Evolutionary conservation across 2,329 filamentous ascomycete genomes (phyloP), one percentile per base, ranked within the genome.

Genomic region (Emergomyces africanus): DNA sequence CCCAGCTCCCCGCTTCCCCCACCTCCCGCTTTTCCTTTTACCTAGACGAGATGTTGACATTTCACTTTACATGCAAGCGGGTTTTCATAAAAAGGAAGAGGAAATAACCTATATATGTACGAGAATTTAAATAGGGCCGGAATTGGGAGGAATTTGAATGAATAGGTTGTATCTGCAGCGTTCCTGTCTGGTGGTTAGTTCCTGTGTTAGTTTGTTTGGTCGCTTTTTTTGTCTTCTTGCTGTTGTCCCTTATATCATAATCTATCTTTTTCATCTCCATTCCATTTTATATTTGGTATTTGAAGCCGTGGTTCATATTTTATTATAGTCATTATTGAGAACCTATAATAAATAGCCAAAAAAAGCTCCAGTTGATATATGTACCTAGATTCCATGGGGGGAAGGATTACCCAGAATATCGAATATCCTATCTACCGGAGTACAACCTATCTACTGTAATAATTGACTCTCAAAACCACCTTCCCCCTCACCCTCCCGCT

Each of bases 401-500:
- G 14, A 50, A 12, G 1, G 14, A 8, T 20, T 46, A 3, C 20
- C 42, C 42, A 6, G 10, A n/a, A 18, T 50, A 46, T 8, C 6
- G n/a, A n/a, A 9, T 25, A 28, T 25, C 15, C 41, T 14, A 35
- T 23, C 28, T 18, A 30, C 54, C 33, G 3, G 18, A 8, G 5
- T n/a, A 42, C 41, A 12, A n/a, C 53, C 54, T 57, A 51, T 25
- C 23, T 30, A 54, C 39, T 37, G 46, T 59, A 61, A 61, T 41
- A 60, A 62, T 71, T 71, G 33, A 69, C 67, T 15, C 65, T 66
- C 57, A 74, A 60, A 30, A 73, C 69, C 59, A 71, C 68, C 64
- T 72, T 72, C 2, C 65, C 67, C 66, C 69, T 46, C 63, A 60
- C 37, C 62, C 64, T 57, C 62, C 63, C n/a, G 63, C 68, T 33